Evolutionary conservation across 2,329 filamentous ascomycete genomes (phyloP), one percentile per base, ranked within the genome.

Genomic region (Bimuria novae-zelandiae): DNA sequence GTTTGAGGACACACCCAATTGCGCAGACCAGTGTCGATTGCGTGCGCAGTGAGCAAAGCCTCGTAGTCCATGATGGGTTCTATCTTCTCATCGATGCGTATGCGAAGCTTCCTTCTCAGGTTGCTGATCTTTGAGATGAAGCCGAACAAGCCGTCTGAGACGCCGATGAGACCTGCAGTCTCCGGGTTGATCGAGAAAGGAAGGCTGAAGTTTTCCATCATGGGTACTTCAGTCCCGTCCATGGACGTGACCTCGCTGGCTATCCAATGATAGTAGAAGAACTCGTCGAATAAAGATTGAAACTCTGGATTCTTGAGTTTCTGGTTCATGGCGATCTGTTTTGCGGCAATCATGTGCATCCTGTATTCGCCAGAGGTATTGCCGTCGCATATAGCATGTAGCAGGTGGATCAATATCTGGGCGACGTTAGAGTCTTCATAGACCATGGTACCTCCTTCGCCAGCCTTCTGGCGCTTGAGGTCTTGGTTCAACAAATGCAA

Each of bases 221-320:
- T 78, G 14, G 80, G 76, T n/a, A 82, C 73, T 5, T 79, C 79
- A 11, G 79, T 77, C 43, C 80, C 77, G 52, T 82, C 78, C 21
- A 84, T 67, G 3, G 79, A 80, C 6, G 84, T 85, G 47, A 86
- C 77, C 14, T 82, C 79, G 57, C 81, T 83, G 17, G 80, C 82
- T 36, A 85, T 80, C 65, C 84, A 83, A 70, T 94, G 90, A 64
- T 94, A 96, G 69, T 92, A 88, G 72, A 95, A 93, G 75, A 95
- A 93, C 69, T 87, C 85, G 55, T 85, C 78, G 52, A 87, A 83
- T 61, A 87, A 86, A 45, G 89, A 87, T 57, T 87, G 86, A 67
- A 94, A 91, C 19, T 85, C 83, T 17, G 85, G 77, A 74, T 80
- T 92, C 77, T 67, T 83, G 67, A 47, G 88, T 79, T 67, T 85